Percentiles rank a stretch among this genome's conserved stretches.
Conservation (phyloP, 1,139 yeast genomes). For the Debaryomyces subglobosus region DNA sequence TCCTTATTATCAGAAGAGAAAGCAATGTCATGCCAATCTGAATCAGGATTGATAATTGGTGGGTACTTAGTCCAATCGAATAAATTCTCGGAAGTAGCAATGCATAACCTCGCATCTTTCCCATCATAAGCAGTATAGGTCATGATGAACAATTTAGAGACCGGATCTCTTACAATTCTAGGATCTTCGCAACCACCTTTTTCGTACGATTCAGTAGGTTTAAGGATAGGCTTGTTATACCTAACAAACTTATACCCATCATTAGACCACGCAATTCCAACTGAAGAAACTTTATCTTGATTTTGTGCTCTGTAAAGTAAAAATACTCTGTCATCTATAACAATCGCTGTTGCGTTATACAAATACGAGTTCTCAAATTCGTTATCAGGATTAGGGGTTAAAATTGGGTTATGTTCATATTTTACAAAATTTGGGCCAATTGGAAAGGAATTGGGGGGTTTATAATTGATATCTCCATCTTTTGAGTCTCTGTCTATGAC, state of each 20-base stretch:
- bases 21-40: slow-evolving; percentile 40
- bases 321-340: slow-evolving; percentile 40
- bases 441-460: slow-evolving; percentile 42
- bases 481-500: slow-evolving; percentile 26
- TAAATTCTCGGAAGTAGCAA: slow-evolving; percentile 43
- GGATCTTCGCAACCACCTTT: slow-evolving; percentile 49
- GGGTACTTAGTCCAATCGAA: slow-evolving; percentile 46
- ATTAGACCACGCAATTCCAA: slow-evolving; percentile 47
- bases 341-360: slow-evolving; percentile 51
- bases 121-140: slow-evolving; percentile 49
- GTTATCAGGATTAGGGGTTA: slow-evolving; percentile 41
- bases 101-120: slow-evolving; percentile 41
- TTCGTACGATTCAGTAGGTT: slow-evolving; percentile 47
- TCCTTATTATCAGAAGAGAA: slow-evolving; percentile 25
- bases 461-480: slow-evolving; percentile 38
- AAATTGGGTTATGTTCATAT: slow-evolving; percentile 41
- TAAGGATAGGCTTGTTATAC: slow-evolving; percentile 36
- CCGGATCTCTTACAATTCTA: slow-evolving; percentile 44
- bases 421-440: slow-evolving; percentile 43
- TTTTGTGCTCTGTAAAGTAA: slow-evolving; percentile 48
- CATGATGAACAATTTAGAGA: slow-evolving; percentile 36
- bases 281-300: slow-evolving; percentile 34
- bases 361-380: slow-evolving; percentile 46
- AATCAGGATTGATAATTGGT: slow-evolving; percentile 33
- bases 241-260: slow-evolving; percentile 41